Evolutionary conservation across 1,284 basidiomycete species (phyloP), one percentile per base, ranked within the genome.

Genomic region (Irpex rosettiformis): DNA sequence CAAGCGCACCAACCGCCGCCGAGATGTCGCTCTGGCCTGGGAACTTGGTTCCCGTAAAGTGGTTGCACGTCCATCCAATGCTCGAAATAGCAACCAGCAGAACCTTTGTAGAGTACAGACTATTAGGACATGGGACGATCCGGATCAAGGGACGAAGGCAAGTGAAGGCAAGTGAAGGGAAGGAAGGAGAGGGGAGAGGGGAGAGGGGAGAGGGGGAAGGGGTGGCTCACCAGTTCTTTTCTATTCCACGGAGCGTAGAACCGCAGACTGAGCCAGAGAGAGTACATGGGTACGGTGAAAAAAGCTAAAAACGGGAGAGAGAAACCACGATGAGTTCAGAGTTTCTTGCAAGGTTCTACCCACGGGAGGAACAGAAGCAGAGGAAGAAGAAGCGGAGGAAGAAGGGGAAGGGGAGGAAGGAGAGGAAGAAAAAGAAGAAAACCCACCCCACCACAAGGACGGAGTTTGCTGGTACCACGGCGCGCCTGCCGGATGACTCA

Each of bases 211-310:
- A n/a, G n/a, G n/a, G n/a, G n/a, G n/a, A n/a, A n/a, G n/a, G n/a
- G n/a, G n/a, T n/a, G 8, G 62, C 81, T 64, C 58, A 86, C 84
- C 66, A 92, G 77, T 70, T 96, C 93, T 65, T 85, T 88, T 16
- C 82, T 78, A 63, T 82, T 79, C 69, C 84, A 80, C 22, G 91
- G 85, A 56, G 89, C 89, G 64, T 93, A 88, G 62, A 93, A 89
- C 55, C 89, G 78, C 70, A 96, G 69, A 60, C 88, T 90, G 58
- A 96, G 75, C 67, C 85, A 85, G 30, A 89, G 70, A 2, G 91
- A 85, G 71, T 84, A 96, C 67, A 85, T 79, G 0, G 94, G 94
- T 0, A 93, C 90, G 2, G 89, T 89, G 53, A 96, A 72, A 73
- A 94, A 91, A 27, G 88, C 88, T 87, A 64, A 24, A n/a, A n/a